These are phyloP conservation scores for Acanthamoeba lenticulata DNA, from an alignment of 208 protist species.

Conservation along the genomic window DNA sequence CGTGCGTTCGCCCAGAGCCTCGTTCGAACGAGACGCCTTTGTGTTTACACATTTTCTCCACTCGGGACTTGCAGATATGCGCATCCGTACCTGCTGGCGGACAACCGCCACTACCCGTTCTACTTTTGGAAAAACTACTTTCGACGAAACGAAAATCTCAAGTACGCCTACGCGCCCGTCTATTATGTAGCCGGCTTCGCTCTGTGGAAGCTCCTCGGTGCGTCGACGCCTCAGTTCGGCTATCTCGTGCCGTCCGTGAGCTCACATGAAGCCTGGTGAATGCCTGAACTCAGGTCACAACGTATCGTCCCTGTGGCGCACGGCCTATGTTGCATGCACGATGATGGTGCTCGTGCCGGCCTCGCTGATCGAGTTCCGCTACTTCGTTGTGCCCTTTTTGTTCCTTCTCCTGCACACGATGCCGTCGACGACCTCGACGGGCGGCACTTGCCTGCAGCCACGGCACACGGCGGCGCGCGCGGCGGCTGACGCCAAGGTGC, in stretches of 20 bases:
- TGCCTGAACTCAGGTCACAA: background rate
- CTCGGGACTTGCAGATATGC: background rate
- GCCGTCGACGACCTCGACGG: background rate
- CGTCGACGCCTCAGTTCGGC: too few relatives aligned
- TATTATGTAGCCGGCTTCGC: constrained; percentile 27
- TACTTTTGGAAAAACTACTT: constrained; percentile 74
- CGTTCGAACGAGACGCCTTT: background rate
- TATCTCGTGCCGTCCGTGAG: background rate
- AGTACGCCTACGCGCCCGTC: constrained; percentile 50
- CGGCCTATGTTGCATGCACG: constrained; percentile 4
- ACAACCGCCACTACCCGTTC: constrained; percentile 74
- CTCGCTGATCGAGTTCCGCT: constrained; percentile 68
- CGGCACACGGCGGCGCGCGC: background rate
- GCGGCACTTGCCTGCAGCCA: too few relatives aligned
- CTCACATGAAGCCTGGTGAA: background rate
- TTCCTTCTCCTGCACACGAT: constrained; percentile 64
- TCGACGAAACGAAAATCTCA: background rate
- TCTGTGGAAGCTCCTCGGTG: constrained; percentile 28
- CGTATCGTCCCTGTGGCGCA: constrained; percentile 21
- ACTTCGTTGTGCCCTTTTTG: constrained; percentile 70
- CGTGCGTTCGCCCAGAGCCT: background rate
- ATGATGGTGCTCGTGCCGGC: constrained; percentile 48
- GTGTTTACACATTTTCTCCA: constrained; percentile 33
- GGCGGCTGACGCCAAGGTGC: background rate
- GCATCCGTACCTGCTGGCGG: constrained; percentile 73